Evolutionary conservation across 306 rosid genomes (phyloP).

Genomic region (Cicer chorassanicum): DNA sequence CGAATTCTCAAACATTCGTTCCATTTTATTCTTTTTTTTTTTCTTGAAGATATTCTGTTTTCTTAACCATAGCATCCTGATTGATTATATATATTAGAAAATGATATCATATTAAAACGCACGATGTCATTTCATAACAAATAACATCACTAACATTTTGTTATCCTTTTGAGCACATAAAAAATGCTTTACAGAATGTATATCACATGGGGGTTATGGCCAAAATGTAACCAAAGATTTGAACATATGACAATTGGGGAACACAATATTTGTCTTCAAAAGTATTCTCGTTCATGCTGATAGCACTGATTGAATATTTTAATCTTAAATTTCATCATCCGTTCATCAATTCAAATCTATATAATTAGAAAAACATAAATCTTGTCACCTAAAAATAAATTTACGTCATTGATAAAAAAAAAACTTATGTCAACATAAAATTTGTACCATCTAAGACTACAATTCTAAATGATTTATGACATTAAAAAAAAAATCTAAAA

Average conservation of each 20-base stretch:
- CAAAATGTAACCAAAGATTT: slow-evolving; percentile 49
- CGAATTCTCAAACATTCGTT: too few relatives aligned
- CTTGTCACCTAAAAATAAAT: too few relatives aligned
- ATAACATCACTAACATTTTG: slow-evolving; percentile 41
- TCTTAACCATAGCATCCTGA: too few relatives aligned
- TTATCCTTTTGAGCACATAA: slow-evolving; percentile 32
- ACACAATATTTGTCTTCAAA: slow-evolving; percentile 36
- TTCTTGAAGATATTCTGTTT: too few relatives aligned
- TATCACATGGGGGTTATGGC: slow-evolving; percentile 60
- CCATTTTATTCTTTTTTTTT: too few relatives aligned
- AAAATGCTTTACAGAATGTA: slow-evolving; percentile 60
- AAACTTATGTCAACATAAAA: too few relatives aligned
- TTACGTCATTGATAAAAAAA: too few relatives aligned
- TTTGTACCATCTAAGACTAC: too few relatives aligned
- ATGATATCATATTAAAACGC: slow-evolving; percentile 26
- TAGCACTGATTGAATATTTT: slow-evolving; percentile 33
- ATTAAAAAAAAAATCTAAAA: too few relatives aligned
- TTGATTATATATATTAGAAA: too few relatives aligned
- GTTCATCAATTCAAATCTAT: slow-evolving; percentile 4
- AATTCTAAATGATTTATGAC: too few relatives aligned
- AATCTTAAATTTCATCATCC: background rate
- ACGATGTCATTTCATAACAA: slow-evolving; percentile 52
- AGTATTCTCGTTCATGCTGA: slow-evolving; percentile 35
- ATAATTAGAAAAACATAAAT: too few relatives aligned
- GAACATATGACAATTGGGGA: slow-evolving; percentile 43